Base-by-base conservation (phyloP, 306 rosid genomes). In the Abrus pulchellus region DNA sequence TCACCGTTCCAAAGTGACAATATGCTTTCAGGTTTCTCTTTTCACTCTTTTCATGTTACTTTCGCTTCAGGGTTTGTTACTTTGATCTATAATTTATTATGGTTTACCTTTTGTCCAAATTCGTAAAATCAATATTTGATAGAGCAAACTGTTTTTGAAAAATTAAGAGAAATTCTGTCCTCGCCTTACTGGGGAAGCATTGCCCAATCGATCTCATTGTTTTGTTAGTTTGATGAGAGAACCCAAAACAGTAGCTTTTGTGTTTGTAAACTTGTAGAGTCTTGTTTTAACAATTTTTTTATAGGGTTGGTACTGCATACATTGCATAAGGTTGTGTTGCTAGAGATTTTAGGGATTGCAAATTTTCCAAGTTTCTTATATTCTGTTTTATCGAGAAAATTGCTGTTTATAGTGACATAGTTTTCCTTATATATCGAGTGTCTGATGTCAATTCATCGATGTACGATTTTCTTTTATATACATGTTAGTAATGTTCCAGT, bases 21-120 rank as follows among this genome's bases (percentile, higher is more conserved):
- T 9, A 79, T 83, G 84, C 54, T 79, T 83, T 11, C 87, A 83
- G 87, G 83, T 83, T 65, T 61, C 74, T 56, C 65, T 13, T 27
- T 65, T 56, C 13, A 38, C 69, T 68, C 52, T 9, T 69, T 66
- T 33, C 71, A 27, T 30, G 59, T 32, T 6, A 5, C 9, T 68
- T 27, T 38, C 8, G 2, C 2, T 33, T 65, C 47, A 11, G 3
- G 6, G 1, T 32, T 67, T 30, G 29, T 50, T 38, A 52, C 20
- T 20, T 20, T 20, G 20, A 20, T 20, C 20, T 20, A 20, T 20
- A 20, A 20, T 20, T 20, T 20, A 20, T 20, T 20, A 20, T 20
- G 20, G 0, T 28, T 12, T 11, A 3, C 65, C 30, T 27, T 76
- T 76, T 62, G 50, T 13, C 9, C 52, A 2, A 14, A 5, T 48